phyloP scores from a whole-genome alignment of 495 filamentous ascomycete genomes.

The Neurospora sp. region DNA sequence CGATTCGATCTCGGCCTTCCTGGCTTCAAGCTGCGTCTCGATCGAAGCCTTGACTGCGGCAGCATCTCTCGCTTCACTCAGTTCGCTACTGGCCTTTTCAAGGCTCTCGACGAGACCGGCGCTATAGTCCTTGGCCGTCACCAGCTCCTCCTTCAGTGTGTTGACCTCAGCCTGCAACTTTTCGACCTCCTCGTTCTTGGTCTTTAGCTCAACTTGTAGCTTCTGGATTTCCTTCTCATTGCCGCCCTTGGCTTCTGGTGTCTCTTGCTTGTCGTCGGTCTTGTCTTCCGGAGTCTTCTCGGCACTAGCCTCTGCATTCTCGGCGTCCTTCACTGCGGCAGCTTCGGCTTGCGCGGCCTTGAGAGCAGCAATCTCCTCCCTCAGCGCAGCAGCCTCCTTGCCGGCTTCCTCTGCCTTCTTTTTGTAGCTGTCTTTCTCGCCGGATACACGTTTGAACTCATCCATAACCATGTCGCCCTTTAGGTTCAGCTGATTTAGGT shows the following conservation, averaged over 20 bases:
- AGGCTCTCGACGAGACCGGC: conserved; percentile 53
- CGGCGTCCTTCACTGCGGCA: conserved; percentile 11
- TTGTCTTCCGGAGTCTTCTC: not conserved
- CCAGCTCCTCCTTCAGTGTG: conserved; percentile 28
- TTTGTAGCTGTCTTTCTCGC: conserved; percentile 71
- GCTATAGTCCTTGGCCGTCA: conserved; percentile 52
- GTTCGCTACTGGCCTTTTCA: conserved; percentile 49
- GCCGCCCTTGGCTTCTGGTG: conserved; percentile 33
- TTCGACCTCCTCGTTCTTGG: conserved; percentile 30
- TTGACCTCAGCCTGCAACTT: conserved; percentile 28
- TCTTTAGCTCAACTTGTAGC: conserved; percentile 53
- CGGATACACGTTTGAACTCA: conserved; percentile 79
- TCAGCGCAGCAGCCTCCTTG: conserved; percentile 47
- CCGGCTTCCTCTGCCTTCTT: conserved; percentile 63
- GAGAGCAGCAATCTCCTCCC: conserved; percentile 27
- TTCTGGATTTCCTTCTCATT: conserved; percentile 52
- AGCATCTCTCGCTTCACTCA: conserved; percentile 46
- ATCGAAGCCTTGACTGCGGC: conserved; percentile 43
- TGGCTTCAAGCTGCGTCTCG: conserved; percentile 39
- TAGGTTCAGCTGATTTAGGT: conserved; percentile 78
- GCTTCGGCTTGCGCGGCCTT: conserved; percentile 22
- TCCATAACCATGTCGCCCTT: conserved; percentile 86
- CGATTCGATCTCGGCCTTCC: conserved; percentile 34
- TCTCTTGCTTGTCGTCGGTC: not conserved
- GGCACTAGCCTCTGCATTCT: not conserved